Percentiles rank a stretch among this genome's conserved stretches.
phyloP scores from a whole-genome alignment of 352 stramenopile species.

The Phytophthora macrochlamydospora region DNA sequence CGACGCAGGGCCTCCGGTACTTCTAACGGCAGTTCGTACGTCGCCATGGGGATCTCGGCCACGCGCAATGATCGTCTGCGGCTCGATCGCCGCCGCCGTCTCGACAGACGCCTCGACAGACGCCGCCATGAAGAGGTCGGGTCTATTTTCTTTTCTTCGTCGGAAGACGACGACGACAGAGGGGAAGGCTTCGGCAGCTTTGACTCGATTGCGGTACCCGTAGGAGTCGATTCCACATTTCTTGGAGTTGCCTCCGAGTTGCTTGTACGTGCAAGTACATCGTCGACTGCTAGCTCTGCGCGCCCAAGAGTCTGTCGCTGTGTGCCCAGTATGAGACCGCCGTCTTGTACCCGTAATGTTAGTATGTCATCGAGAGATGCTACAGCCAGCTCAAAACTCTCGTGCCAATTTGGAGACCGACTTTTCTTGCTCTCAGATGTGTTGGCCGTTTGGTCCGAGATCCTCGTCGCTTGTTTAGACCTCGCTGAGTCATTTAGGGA shows the following conservation, averaged over 20 bases:
- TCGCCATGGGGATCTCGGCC: slow-evolving; percentile 50
- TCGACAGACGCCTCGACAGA: neutral
- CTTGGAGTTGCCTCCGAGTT: slow-evolving; percentile 2
- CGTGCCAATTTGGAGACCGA: slow-evolving; percentile 62
- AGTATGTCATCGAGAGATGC: slow-evolving; percentile 53
- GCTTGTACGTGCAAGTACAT: slow-evolving; percentile 52
- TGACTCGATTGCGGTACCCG: slow-evolving; percentile 2
- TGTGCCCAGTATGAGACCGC: slow-evolving; percentile 31
- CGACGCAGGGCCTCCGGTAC: slow-evolving; percentile 51
- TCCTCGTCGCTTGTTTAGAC: too few species aligned
- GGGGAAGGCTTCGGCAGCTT: slow-evolving; percentile 7
- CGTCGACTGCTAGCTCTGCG: slow-evolving; percentile 42
- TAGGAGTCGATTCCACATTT: neutral
- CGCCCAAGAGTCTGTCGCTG: slow-evolving; percentile 58
- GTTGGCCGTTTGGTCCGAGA: slow-evolving; percentile 31
- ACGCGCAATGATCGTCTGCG: slow-evolving; percentile 1
- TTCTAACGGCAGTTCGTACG: slow-evolving; percentile 70
- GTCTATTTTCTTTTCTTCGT: slow-evolving; percentile 15
- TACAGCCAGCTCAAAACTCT: slow-evolving; percentile 64
- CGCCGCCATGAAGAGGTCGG: neutral
- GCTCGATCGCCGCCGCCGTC: slow-evolving; percentile 8
- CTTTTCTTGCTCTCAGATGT: slow-evolving; percentile 69
- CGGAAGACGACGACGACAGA: slow-evolving; percentile 18
- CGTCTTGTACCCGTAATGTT: slow-evolving; percentile 59
- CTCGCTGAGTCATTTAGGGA: too few species aligned